Evolutionary conservation across 2,329 filamentous ascomycete species (phyloP).

Genomic region (Clarireedia homoeocarpa): DNA sequence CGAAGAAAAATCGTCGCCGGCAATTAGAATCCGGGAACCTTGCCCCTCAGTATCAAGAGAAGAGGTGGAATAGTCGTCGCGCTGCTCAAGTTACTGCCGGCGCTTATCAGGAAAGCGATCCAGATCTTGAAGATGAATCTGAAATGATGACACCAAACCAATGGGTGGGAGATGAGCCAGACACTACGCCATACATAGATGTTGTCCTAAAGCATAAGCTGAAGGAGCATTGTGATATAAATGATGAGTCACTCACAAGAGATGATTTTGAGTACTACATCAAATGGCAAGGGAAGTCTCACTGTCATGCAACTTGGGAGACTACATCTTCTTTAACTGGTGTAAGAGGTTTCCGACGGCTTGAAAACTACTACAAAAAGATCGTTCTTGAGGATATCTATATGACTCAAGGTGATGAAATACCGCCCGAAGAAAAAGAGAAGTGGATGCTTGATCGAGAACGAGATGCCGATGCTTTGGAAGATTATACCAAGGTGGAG

Average conservation of each 20-base stretch:
- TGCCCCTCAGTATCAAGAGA: constrained; percentile 63
- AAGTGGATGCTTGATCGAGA: constrained; percentile 95
- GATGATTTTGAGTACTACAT: constrained; percentile 87
- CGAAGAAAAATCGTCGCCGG: constrained; percentile 72
- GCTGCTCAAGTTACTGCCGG: constrained; percentile 63
- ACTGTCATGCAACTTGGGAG: constrained; percentile 96
- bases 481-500: constrained; percentile 88
- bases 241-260: constrained; percentile 46
- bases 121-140: constrained; percentile 57
- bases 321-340: constrained; percentile 63
- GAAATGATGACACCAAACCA: constrained; percentile 60
- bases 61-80: constrained; percentile 84
- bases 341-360: constrained; percentile 76
- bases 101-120: constrained; percentile 58
- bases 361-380: constrained; percentile 93
- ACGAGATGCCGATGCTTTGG: constrained; percentile 77
- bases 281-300: constrained; percentile 95
- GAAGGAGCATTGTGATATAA: constrained; percentile 56
- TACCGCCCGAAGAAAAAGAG: constrained; percentile 78
- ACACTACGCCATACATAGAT: constrained; percentile 80
- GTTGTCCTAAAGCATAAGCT: constrained; percentile 80
- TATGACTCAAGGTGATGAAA: constrained; percentile 64
- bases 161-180: constrained; percentile 62
- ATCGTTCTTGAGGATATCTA: constrained; percentile 72
- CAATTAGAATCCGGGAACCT: constrained; percentile 60